Evolutionary conservation across 805 yeast species (phyloP).

Genomic region (Lipomyces yamadae): DNA sequence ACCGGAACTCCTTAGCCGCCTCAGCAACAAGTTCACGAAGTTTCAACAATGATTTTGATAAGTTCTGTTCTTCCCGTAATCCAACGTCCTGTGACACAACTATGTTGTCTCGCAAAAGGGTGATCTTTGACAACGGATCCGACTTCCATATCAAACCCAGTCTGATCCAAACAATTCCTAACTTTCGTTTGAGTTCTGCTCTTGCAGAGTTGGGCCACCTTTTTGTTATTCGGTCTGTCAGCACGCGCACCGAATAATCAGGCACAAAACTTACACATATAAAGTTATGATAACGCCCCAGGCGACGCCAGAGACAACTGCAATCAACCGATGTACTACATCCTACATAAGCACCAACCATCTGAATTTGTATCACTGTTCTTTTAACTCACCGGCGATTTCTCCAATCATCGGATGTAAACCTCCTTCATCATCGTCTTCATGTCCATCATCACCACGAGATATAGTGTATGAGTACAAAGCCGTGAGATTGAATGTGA

Average conservation of each 20-base stretch:
- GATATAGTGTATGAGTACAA: slow-evolving; percentile 74
- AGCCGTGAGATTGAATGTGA: slow-evolving; percentile 79
- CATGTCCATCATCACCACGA: slow-evolving; percentile 57
- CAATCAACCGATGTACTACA: slow-evolving; percentile 65
- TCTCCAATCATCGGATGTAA: slow-evolving; percentile 69
- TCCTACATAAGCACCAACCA: neutral
- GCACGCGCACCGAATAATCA: neutral
- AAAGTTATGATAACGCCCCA: slow-evolving; percentile 78
- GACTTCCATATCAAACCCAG: slow-evolving; percentile 82
- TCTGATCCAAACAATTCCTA: slow-evolving; percentile 74
- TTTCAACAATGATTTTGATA: slow-evolving; percentile 38
- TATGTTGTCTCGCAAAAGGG: neutral
- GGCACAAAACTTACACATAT: slow-evolving; percentile 16
- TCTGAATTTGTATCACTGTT: neutral
- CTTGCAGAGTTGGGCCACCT: slow-evolving; percentile 75
- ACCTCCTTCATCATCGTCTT: slow-evolving; percentile 66
- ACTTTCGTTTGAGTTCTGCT: slow-evolving; percentile 63
- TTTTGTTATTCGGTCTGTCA: slow-evolving; percentile 65
- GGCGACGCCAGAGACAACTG: slow-evolving; percentile 71
- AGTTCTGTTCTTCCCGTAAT: slow-evolving; percentile 27
- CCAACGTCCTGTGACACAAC: slow-evolving; percentile 18
- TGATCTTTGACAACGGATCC: slow-evolving; percentile 59
- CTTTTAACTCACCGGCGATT: slow-evolving; percentile 55
- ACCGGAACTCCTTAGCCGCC: slow-evolving; percentile 61
- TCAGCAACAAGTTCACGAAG: slow-evolving; percentile 36